A percentile compares a stretch with the other conserved stretches of the same genome.
phyloP scores from a whole-genome alignment of 768 basidiomycete species.

The Podaxis mareebaensis region DNA sequence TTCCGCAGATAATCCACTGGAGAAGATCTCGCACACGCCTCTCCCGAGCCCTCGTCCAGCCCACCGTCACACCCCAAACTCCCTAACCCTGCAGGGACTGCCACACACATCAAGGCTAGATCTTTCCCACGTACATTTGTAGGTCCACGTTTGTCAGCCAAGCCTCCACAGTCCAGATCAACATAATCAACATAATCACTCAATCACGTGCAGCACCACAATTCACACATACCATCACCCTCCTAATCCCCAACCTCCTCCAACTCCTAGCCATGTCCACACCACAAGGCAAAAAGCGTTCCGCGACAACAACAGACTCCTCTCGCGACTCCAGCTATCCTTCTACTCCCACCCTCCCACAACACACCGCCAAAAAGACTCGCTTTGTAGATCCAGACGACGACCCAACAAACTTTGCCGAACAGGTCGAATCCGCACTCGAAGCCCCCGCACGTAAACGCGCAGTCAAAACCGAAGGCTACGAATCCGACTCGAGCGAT shows the following conservation, averaged over 20 bases:
- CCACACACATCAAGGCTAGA: no score
- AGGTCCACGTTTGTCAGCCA: constrained; percentile 4
- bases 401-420: constrained; percentile 74
- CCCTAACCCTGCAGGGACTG: no score
- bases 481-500: constrained; percentile 93
- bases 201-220: neutral
- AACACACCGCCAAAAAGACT: constrained; percentile 61
- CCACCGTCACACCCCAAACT: no score
- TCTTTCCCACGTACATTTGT: neutral
- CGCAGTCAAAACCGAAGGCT: constrained; percentile 80
- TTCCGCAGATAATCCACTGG: no score
- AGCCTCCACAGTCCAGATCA: no score
- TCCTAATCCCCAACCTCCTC: constrained; percentile 10
- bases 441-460: constrained; percentile 72
- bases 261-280: constrained; percentile 27
- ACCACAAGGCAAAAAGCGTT: constrained; percentile 37
- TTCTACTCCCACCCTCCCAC: neutral
- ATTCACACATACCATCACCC: neutral
- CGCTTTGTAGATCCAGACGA: constrained; percentile 77
- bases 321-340: constrained; percentile 27
- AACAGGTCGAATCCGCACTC: constrained; percentile 74
- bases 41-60: no score
- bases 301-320: constrained; percentile 27
- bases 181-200: neutral
- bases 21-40: no score